Evolutionary conservation across 208 protist genomes (phyloP), one percentile per base, ranked within the genome.

Genomic region (Leishmania martiniquensis): DNA sequence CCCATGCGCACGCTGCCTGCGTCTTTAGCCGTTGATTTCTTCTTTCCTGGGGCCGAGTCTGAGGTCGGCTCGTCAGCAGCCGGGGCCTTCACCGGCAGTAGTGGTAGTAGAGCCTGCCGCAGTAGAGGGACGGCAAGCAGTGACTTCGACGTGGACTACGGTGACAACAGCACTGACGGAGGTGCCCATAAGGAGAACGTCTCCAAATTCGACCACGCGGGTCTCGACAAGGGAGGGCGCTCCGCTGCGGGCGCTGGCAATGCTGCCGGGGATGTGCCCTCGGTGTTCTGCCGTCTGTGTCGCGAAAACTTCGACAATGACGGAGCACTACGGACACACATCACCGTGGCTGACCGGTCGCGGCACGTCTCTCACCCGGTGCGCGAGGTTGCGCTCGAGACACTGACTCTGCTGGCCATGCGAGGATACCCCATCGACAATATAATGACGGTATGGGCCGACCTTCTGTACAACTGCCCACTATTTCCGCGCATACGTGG

Each of bases 361-460:
- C 88, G 73, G 71, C 86, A 89, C 71, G 76, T 81, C 37, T 85
- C 85, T 77, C 94, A 97, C 84, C 62, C 63, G 25, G 91, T 84
- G 67, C 91, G 92, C 29, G 92, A 97, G 75, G 82, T 94, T 0
- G 84, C 87, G 7, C 77, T 97, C 4, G 89, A 97, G 75, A 83
- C 72, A 45, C 29, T 95, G 63, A 82, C 89, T 2, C 72, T 97
- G 34, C 76, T 97, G 29, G 75, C 75, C 4, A 78, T 89, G 49
- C 90, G 91, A 9, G 94, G 94, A 13, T 96, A 94, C 80, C 86
- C 90, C 4, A 85, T 97, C 45, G 91, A 97, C 71, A 62, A 90
- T 62, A 86, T 94, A 29, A 80, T 83, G 47, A 66, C 77, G 20
- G 88, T 93, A 57, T 97, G 93, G 93, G 77, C 91, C 0, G 80